Conservation (phyloP, 768 basidiomycete species). For the Xanthoconium purpureum region DNA sequence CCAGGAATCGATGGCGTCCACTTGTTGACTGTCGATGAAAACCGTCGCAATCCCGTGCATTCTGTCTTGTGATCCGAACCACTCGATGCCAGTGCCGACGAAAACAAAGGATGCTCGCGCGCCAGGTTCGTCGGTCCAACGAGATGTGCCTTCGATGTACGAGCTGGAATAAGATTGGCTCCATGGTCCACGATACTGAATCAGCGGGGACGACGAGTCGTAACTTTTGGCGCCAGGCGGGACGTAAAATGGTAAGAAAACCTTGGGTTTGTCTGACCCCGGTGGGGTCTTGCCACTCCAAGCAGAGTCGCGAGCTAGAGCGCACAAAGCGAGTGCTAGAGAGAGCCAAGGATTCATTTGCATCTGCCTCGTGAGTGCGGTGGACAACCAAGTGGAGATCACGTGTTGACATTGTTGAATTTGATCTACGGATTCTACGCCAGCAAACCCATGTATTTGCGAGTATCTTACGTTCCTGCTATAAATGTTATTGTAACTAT, state of each 20-base stretch:
- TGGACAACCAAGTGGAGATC: slow-evolving; percentile 4
- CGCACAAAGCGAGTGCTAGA: slow-evolving; percentile 4
- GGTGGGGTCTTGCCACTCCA: slow-evolving; percentile 66
- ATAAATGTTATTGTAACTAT: slow-evolving; percentile 33
- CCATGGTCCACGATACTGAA: slow-evolving; percentile 65
- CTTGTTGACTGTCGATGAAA: slow-evolving; percentile 52
- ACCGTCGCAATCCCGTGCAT: slow-evolving; percentile 55
- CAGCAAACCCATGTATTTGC: neutral
- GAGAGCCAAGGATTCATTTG: slow-evolving; percentile 12
- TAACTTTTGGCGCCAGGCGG: slow-evolving; percentile 70
- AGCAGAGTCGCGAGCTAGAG: slow-evolving; percentile 41
- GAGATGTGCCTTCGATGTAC: slow-evolving; percentile 50
- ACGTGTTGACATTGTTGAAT: slow-evolving; percentile 21
- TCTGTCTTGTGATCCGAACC: slow-evolving; percentile 62
- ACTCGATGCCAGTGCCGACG: slow-evolving; percentile 73
- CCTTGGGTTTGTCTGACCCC: slow-evolving; percentile 41
- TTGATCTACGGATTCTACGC: neutral
- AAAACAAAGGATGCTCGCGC: slow-evolving; percentile 59
- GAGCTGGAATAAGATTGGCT: slow-evolving; percentile 46
- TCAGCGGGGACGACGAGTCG: slow-evolving; percentile 64
- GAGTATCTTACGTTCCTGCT: slow-evolving; percentile 15
- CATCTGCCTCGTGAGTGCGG: neutral
- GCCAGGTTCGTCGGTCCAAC: slow-evolving; percentile 45
- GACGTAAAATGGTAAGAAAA: slow-evolving; percentile 70
- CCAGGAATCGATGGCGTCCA: slow-evolving; percentile 47